phyloP scores from a whole-genome alignment of 768 basidiomycete species.

The Amanita fuliginea region DNA sequence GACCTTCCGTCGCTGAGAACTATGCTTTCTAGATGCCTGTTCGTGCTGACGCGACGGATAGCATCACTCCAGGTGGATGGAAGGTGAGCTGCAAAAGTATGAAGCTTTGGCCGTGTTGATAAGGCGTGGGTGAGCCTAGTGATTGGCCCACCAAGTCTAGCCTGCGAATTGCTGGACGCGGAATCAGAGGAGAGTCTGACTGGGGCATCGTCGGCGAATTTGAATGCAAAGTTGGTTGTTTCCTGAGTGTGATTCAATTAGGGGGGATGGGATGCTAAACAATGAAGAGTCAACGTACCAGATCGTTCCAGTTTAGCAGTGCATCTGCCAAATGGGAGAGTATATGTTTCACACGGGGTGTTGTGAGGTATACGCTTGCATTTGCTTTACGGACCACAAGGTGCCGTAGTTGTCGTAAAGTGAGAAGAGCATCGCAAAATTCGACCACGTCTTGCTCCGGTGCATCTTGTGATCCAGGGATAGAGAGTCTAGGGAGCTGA shows the following conservation, averaged over 20 bases:
- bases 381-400: constrained; percentile 42
- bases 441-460: constrained; percentile 19
- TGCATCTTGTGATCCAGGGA: constrained; percentile 3
- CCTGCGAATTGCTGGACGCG: background rate
- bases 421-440: constrained; percentile 30
- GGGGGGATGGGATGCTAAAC: background rate
- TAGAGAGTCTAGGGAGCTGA: constrained; percentile 17
- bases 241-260: constrained; percentile 24
- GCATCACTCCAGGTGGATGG: constrained; percentile 50
- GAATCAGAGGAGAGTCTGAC: constrained; percentile 10
- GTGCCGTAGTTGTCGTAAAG: constrained; percentile 25
- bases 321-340: constrained; percentile 35
- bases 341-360: constrained; percentile 31
- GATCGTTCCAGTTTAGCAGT: constrained; percentile 27
- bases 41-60: constrained; percentile 36
- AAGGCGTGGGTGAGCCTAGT: constrained; percentile 21
- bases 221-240: constrained; percentile 42
- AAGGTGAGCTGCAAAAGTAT: constrained; percentile 38
- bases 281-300: constrained; percentile 30
- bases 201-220: constrained; percentile 37
- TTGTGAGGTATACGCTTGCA: constrained; percentile 40
- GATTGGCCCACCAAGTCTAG: constrained; percentile 16
- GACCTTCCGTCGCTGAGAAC: constrained; percentile 17
- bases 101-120: constrained; percentile 30
- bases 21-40: constrained; percentile 38